Percentiles rank a stretch among this genome's conserved stretches.
Evolutionary conservation across 352 stramenopile species (phyloP).

Genomic region (Globisporangium echinulatum): DNA sequence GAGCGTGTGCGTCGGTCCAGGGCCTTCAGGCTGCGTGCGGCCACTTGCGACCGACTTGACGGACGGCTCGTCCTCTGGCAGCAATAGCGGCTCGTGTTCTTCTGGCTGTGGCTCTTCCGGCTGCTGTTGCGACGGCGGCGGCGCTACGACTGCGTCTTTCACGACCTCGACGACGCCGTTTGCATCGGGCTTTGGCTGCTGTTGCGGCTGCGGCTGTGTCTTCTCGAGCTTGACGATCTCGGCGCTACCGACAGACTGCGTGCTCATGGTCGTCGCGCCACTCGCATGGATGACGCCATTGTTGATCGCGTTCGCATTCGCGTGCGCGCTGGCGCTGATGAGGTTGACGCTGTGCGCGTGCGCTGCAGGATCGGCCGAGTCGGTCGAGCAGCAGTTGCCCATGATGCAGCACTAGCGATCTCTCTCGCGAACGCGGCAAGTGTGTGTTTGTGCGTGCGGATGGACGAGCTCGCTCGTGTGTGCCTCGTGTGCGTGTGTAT

Average conservation of each 20-base stretch:
- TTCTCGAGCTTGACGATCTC: slow-evolving; percentile 9
- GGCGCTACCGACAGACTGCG: not conserved
- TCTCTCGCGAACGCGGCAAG: not conserved
- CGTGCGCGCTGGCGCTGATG: not conserved
- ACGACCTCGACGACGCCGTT: slow-evolving; percentile 4
- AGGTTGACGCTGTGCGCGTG: not conserved
- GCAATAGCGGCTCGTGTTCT: not conserved
- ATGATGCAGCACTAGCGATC: slow-evolving; percentile 19
- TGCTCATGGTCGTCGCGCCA: not conserved
- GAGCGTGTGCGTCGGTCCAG: slow-evolving; percentile 58
- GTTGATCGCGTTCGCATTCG: not conserved
- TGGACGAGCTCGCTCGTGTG: not conserved
- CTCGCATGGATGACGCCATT: not conserved
- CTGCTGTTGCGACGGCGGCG: not conserved
- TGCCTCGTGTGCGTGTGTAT: too few species aligned
- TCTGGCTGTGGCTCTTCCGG: slow-evolving; percentile 16
- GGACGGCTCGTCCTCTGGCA: slow-evolving; percentile 9
- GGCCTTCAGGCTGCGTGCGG: slow-evolving; percentile 28
- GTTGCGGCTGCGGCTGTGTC: not conserved
- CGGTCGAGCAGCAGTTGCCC: slow-evolving; percentile 82
- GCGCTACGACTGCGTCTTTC: slow-evolving; percentile 1
- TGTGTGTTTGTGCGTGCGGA: not conserved
- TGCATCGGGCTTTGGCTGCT: not conserved
- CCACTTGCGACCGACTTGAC: slow-evolving; percentile 21
- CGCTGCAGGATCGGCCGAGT: slow-evolving; percentile 31